Evolutionary conservation across 176 grass and related monocot species (phyloP), one percentile per base, ranked within the genome.

Genomic region (Triticum timopheevii): DNA sequence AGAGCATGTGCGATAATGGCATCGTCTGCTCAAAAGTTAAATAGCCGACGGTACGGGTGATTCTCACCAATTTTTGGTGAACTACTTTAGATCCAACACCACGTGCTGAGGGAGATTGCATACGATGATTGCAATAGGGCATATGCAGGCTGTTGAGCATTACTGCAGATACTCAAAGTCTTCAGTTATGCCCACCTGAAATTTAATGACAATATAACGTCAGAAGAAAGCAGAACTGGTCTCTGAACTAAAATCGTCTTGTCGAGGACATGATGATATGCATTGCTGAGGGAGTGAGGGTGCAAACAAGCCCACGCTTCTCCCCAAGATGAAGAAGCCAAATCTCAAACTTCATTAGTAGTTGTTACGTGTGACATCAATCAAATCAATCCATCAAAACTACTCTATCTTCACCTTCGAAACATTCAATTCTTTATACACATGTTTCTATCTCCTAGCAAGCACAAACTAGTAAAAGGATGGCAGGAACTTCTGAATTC

Each of bases 161-260:
- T 64, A 97, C 59, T 92, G 80, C 69, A 96, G 80, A 88, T 98
- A 96, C 69, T 98, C 92, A 39, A 98, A 94, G 45, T 98, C 97
- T 86, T 96, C 92, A 64, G 88, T 94, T 88, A 98, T 94, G 22
- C 92, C 94, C 39, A 89, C 90, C 97, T 98, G 90, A 84, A 93
- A 27, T 85, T 89, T 59, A 13, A 59, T 6, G 40, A 19, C 20
- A 62, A 30, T 23, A 66, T 25, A 76, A 76, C 10, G 34, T 69
- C 17, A 81, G 69, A 80, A 22, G 15, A 23, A 15, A 19, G 80
- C 20, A 77, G 45, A 24, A 44, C 20, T 7, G 10, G 80, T 47
- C 27, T 22, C 22, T 45, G 24, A 66, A 22, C 27, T 3, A 54
- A 67, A 65, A 56, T 35, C 3, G 1, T 38, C 13, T 76, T 62